Percentiles rank a stretch among this genome's conserved stretches.
Conservation (phyloP, 768 basidiomycete species). For the Panellus pusillus region DNA sequence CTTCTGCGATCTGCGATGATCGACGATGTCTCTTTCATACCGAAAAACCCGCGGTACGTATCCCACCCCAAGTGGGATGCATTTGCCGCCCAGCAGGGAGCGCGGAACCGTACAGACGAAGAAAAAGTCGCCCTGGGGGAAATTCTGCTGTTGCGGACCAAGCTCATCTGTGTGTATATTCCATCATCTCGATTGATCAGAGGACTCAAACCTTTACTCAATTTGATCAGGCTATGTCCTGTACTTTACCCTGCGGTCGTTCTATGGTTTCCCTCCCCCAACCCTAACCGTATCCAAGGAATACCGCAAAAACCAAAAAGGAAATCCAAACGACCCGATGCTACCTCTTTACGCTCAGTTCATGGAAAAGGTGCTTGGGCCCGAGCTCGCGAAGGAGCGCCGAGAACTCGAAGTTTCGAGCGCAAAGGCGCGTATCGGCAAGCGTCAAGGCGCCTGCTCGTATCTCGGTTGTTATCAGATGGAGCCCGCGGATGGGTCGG, state of each 20-base stretch:
- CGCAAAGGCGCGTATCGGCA: not conserved
- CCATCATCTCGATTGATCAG: too few species aligned
- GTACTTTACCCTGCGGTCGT: constrained; percentile 12
- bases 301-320: not conserved
- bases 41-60: not conserved
- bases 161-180: too few species aligned
- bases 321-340: not conserved
- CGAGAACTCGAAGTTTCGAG: not conserved
- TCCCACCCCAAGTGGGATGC: too few species aligned
- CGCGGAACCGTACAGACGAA: too few species aligned
- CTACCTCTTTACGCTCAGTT: not conserved
- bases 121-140: too few species aligned
- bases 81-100: not conserved
- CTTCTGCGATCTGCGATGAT: not conserved
- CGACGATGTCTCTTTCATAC: not conserved
- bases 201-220: too few species aligned
- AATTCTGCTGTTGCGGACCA: too few species aligned
- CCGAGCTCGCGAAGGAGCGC: not conserved
- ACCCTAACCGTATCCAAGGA: not conserved
- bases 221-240: constrained; percentile 1
- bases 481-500: too few species aligned
- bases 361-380: not conserved
- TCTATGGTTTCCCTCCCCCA: constrained; percentile 1
- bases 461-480: too few species aligned
- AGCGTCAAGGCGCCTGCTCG: constrained; percentile 11